A percentile compares a stretch with the other conserved stretches of the same genome.
Conservation (phyloP, 2,329 filamentous ascomycete genomes). For the Botrytis sinoallii region DNA sequence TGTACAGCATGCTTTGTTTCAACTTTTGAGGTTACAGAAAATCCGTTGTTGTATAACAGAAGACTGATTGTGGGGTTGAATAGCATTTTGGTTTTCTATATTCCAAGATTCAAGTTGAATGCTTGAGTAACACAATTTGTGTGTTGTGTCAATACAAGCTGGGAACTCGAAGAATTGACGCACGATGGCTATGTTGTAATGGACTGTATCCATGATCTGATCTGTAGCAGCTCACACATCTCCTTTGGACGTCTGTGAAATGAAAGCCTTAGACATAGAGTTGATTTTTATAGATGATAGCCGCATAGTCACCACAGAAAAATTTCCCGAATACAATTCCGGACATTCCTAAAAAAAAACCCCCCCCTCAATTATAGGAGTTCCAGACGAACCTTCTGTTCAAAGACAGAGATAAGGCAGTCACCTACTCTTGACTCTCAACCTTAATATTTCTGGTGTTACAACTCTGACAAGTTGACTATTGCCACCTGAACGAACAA, state of each 20-base stretch:
- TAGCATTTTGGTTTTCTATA: not conserved
- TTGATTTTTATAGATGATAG: not conserved
- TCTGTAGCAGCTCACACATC: not conserved
- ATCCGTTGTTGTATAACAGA: not conserved
- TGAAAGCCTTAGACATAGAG: rapidly evolving
- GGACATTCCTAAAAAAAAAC: rapidly evolving
- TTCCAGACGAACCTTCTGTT: too few species aligned
- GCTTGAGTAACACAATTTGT: too few species aligned
- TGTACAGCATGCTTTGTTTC: not conserved
- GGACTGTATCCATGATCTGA: too few species aligned
- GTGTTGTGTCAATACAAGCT: not conserved
- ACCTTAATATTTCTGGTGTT: not conserved
- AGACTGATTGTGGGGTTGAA: not conserved
- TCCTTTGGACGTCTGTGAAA: too few species aligned
- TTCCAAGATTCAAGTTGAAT: not conserved
- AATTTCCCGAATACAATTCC: too few species aligned
- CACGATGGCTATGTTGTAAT: not conserved
- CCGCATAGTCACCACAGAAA: not conserved
- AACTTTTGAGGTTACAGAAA: not conserved
- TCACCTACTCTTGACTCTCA: not conserved
- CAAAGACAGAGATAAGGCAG: too few species aligned
- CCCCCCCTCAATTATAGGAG: too few species aligned
- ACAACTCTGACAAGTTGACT: not conserved
- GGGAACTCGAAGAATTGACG: not conserved
- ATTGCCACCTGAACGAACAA: too few species aligned